Conservation (phyloP, 495 filamentous ascomycete species). For the Xylaria venustula region DNA sequence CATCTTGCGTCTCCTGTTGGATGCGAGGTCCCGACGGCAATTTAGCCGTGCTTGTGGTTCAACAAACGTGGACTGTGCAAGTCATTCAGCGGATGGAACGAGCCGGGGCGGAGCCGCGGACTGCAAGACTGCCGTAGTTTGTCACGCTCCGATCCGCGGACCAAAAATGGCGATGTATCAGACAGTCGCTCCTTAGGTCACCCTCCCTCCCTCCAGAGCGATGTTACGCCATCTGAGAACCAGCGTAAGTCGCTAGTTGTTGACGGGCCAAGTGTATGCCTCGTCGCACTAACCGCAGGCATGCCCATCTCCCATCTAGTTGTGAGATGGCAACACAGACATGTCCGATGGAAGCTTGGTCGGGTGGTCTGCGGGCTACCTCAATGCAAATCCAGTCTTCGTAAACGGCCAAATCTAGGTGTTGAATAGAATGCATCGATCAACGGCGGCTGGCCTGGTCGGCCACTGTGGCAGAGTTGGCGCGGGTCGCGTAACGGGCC, state of each 20-base stretch:
- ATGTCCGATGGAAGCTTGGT: not conserved
- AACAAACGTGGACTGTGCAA: constrained; percentile 4
- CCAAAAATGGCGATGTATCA: not conserved
- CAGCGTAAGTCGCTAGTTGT: not conserved
- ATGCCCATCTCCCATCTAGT: not conserved
- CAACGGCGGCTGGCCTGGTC: not conserved
- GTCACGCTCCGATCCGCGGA: constrained; percentile 2
- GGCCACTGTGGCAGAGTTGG: constrained; percentile 13
- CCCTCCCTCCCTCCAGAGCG: not conserved
- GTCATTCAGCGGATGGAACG: not conserved
- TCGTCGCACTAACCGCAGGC: not conserved
- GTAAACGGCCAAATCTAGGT: constrained; percentile 8
- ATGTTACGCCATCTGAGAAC: not conserved
- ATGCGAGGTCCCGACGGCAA: constrained; percentile 2
- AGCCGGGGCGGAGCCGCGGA: not conserved
- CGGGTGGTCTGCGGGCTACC: not conserved
- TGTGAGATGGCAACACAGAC: not conserved
- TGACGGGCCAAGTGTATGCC: not conserved
- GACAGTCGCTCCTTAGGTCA: not conserved
- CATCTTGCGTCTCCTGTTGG: constrained; percentile 5
- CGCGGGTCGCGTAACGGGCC: constrained; percentile 18
- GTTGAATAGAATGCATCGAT: constrained; percentile 5
- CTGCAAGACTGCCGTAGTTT: not conserved
- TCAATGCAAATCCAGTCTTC: not conserved
- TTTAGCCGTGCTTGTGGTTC: not conserved